Conservation (phyloP, 2,329 filamentous ascomycete genomes). For the Chaetomiaceae sp. region DNA sequence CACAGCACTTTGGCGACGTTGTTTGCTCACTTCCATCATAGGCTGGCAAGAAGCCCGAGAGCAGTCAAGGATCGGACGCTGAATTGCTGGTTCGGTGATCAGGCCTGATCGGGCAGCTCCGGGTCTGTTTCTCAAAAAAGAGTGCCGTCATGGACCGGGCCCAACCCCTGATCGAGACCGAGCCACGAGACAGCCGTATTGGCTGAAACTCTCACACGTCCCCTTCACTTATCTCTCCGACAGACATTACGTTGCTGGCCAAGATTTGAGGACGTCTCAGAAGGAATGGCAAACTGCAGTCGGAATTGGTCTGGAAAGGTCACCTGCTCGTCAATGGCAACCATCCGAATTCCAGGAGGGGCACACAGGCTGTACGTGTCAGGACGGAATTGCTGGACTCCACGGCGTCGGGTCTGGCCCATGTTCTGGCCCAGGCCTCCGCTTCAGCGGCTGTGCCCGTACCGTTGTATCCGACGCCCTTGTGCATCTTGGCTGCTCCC, state of each 20-base stretch:
- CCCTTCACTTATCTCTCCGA: too few species aligned
- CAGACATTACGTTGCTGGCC: neutral
- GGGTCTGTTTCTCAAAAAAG: neutral
- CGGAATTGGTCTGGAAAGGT: constrained; percentile 6
- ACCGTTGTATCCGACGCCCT: neutral
- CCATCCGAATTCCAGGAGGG: neutral
- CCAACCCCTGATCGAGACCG: neutral
- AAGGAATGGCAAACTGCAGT: neutral
- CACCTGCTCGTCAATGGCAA: neutral
- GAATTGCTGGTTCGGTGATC: neutral
- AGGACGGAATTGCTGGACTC: constrained; percentile 5
- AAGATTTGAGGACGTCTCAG: neutral
- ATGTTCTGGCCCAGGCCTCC: constrained; percentile 10
- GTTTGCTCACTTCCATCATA: neutral
- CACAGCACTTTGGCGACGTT: too few species aligned
- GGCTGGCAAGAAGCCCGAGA: too few species aligned
- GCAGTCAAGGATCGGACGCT: too few species aligned
- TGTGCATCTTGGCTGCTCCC: neutral
- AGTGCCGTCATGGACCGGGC: neutral
- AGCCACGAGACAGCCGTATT: neutral
- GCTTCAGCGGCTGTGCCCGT: neutral
- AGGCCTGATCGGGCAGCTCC: neutral
- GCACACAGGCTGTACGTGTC: constrained; percentile 3
- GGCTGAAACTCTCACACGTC: neutral
- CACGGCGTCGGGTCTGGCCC: constrained; percentile 9